A percentile compares a stretch with the other conserved stretches of the same genome.
Conservation (phyloP, 2,329 filamentous ascomycete genomes). For the Colletotrichum gigasporum region DNA sequence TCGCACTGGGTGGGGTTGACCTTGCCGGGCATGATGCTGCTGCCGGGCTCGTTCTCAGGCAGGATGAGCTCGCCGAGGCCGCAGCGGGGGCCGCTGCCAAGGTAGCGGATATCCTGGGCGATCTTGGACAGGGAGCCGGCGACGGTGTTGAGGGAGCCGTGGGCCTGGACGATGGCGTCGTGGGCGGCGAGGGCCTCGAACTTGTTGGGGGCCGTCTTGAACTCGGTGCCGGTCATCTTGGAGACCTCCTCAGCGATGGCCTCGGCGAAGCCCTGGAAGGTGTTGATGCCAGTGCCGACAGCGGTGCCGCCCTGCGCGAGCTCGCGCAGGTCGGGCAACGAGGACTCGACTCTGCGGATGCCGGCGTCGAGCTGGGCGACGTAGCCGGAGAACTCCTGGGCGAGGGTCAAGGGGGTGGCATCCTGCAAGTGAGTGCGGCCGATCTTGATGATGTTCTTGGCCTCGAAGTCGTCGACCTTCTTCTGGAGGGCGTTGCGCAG, state of each 20-base stretch:
- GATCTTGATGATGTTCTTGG: slow-evolving; percentile 95
- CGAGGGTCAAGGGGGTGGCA: slow-evolving; percentile 92
- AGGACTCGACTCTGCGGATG: slow-evolving; percentile 84
- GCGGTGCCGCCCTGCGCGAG: slow-evolving; percentile 96
- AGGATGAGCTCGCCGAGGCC: slow-evolving; percentile 93
- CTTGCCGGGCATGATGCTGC: slow-evolving; percentile 99
- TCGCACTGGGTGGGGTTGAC: slow-evolving; percentile 99
- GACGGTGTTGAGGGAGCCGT: slow-evolving; percentile 92
- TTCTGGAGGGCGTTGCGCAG: slow-evolving; percentile 85
- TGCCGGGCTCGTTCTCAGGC: slow-evolving; percentile 97
- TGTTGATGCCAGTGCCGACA: slow-evolving; percentile 97
- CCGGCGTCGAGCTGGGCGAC: slow-evolving; percentile 93
- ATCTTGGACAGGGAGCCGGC: slow-evolving; percentile 96
- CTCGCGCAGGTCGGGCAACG: slow-evolving; percentile 84
- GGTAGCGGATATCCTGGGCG: slow-evolving; percentile 96
- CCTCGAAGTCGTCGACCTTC: slow-evolving; percentile 89
- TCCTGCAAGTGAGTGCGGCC: slow-evolving; percentile 97
- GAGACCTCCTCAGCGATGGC: slow-evolving; percentile 89
- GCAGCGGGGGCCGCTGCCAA: slow-evolving; percentile 94
- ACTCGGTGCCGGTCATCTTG: slow-evolving; percentile 92
- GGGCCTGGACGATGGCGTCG: slow-evolving; percentile 94
- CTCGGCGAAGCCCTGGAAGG: slow-evolving; percentile 94
- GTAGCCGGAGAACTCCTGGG: slow-evolving; percentile 98
- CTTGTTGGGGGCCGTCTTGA: slow-evolving; percentile 98
- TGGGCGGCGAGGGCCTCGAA: slow-evolving; percentile 97